phyloP scores from a whole-genome alignment of 306 rosid species.

The Calophaca sinica region DNA sequence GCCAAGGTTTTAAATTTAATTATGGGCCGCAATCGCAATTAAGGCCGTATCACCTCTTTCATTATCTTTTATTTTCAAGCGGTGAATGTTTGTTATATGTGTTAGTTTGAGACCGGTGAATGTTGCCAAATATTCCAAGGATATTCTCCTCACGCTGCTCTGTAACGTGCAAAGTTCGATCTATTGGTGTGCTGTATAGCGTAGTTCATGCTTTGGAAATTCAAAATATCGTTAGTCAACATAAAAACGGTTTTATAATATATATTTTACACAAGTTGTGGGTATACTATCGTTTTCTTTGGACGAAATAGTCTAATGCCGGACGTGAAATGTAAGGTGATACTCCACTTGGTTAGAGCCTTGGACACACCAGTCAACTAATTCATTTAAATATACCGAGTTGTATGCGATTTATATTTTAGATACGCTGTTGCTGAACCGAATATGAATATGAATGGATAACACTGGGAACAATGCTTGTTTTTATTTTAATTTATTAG shows the following conservation, averaged over 20 bases:
- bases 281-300: too few species aligned
- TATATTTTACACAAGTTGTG: neutral
- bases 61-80: too few species aligned
- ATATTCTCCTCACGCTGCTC: slow-evolving; percentile 15
- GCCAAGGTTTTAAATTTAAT: too few species aligned
- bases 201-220: neutral
- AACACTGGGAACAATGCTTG: neutral
- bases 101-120: neutral
- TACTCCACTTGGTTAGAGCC: neutral
- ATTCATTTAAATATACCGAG: neutral
- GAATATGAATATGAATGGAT: neutral
- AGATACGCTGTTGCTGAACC: too few species aligned
- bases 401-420: neutral
- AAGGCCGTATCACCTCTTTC: too few species aligned
- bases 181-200: neutral
- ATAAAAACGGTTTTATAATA: neutral
- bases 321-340: neutral
- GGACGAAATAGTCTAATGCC: too few species aligned
- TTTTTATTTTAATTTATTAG: neutral
- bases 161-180: slow-evolving; percentile 7
- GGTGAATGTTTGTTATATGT: too few species aligned
- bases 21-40: too few species aligned
- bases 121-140: slow-evolving; percentile 21
- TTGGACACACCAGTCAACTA: neutral
- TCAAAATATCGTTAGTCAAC: slow-evolving; percentile 20